phyloP scores from a whole-genome alignment of 2,329 filamentous ascomycete genomes.

The Aspergillus phoenicis region DNA sequence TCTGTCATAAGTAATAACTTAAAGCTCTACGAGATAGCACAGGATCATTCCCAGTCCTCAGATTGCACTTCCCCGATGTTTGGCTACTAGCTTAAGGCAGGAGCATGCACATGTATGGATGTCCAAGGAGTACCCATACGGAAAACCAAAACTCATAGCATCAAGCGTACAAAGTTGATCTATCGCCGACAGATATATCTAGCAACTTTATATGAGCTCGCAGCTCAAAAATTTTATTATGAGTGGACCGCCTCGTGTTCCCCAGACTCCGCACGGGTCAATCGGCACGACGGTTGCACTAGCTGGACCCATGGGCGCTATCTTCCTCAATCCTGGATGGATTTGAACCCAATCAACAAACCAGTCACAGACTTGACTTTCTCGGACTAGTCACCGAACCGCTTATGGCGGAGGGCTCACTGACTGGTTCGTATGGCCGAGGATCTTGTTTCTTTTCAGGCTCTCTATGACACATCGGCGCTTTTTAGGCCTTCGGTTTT shows the following conservation, averaged over 20 bases:
- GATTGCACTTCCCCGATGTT: not conserved
- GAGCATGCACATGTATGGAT: not conserved
- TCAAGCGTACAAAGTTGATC: not conserved
- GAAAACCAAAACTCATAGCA: not conserved
- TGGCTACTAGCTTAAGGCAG: not conserved
- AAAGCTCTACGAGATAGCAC: too few relatives aligned
- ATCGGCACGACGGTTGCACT: conserved; percentile 16
- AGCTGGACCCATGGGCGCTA: not conserved
- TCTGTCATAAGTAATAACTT: too few relatives aligned
- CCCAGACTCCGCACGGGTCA: conserved; percentile 18
- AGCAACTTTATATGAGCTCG: too few relatives aligned
- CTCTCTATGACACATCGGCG: conserved; percentile 17
- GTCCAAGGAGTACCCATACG: not conserved
- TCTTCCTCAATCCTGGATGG: not conserved
- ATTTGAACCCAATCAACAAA: conserved; percentile 15
- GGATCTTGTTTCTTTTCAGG: conserved; percentile 5
- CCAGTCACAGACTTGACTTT: not conserved
- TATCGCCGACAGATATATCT: not conserved
- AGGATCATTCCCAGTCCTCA: not conserved
- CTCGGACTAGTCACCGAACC: conserved; percentile 19
- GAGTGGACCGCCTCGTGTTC: not conserved
- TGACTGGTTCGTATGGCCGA: conserved; percentile 9
- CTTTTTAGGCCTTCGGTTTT: not conserved
- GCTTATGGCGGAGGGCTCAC: conserved; percentile 11
- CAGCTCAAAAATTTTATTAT: too few relatives aligned